Evolutionary conservation across 2,329 filamentous ascomycete genomes (phyloP), one percentile per base, ranked within the genome.

Genomic region (Neofusicoccum kwambonambiense): DNA sequence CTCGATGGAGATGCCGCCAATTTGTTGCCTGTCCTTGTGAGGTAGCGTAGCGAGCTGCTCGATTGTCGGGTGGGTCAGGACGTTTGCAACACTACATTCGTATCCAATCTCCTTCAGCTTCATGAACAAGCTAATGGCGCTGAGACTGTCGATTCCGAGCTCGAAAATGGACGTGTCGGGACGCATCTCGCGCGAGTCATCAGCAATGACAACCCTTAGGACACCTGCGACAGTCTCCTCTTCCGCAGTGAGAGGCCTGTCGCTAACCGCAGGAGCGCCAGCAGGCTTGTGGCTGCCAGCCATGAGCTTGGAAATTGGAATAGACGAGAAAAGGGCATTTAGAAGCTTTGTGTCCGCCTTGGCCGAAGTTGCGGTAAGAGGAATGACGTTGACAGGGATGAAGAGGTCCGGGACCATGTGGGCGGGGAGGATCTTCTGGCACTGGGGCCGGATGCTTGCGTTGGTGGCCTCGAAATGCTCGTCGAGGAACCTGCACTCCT

Each of bases 381-480:
- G 78, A n/a, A 80, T 70, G 44, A 71, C 71, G 39, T 68, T 69
- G 7, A 80, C 63, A 1, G 76, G 76, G 49, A 80, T 74, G 56
- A 77, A 78, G 1, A 76, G 68, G n/a, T 74, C 74, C 8, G 79
- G 78, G 54, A 79, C 74, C 77, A 80, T 78, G 65, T 75, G 75
- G 31, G 71, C 68, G 0, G 78, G 77, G 9, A 79, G 60, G n/a
- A 65, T 61, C 41, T 70, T 66, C 34, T 65, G 62, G 19, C 68
- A 64, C 22, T 64, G 44, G 12, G 62, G 50, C 41, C 66, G 61
- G 19, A 68, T 45, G n/a, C 61, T 61, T 27, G 66, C 66, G n/a
- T 70, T 51, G 7, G 68, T 52, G 22, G 58, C 54, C 39, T 67
- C 60, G 11, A 66, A 64, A 5, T 62, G 52, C 19, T 68, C 65